These are phyloP conservation scores for Backusella morwellensis DNA, from an alignment of 192 early-diverging fungal genomes.

Conservation along the genomic window DNA sequence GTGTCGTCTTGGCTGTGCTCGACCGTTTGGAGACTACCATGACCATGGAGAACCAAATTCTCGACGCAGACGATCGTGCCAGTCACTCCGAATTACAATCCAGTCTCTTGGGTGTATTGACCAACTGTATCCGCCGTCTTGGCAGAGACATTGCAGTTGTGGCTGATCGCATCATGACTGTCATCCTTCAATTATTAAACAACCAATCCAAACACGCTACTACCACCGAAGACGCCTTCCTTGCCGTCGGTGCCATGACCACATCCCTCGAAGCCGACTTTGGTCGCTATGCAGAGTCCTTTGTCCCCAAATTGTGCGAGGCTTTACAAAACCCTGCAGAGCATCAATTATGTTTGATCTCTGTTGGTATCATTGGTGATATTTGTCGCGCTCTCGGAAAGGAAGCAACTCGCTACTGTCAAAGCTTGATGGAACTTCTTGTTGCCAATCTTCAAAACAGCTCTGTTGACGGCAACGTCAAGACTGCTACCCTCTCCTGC, in stretches of 20 bases:
- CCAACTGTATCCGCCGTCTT: slow-evolving; percentile 80
- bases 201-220: slow-evolving; percentile 74
- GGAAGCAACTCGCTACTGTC: slow-evolving; percentile 75
- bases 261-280: slow-evolving; percentile 85
- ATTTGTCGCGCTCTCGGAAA: slow-evolving; percentile 87
- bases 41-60: slow-evolving; percentile 62
- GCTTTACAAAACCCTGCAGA: slow-evolving; percentile 91
- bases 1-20: slow-evolving; percentile 72
- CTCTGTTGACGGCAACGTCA: slow-evolving; percentile 79
- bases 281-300: slow-evolving; percentile 81
- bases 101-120: slow-evolving; percentile 89
- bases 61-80: slow-evolving; percentile 80
- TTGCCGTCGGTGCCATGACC: slow-evolving; percentile 86
- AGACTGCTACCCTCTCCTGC: slow-evolving; percentile 91
- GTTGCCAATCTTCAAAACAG: slow-evolving; percentile 74
- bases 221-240: slow-evolving; percentile 87
- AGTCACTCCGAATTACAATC: slow-evolving; percentile 86
- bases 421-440: slow-evolving; percentile 82
- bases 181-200: slow-evolving; percentile 74
- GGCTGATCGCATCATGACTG: slow-evolving; percentile 90
- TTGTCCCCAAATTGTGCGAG: slow-evolving; percentile 77
- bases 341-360: slow-evolving; percentile 88
- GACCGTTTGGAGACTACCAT: slow-evolving; percentile 80
- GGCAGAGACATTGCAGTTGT: slow-evolving; percentile 68
- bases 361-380: slow-evolving; percentile 97